Conservation (phyloP, 371 early-diverging fungal genomes). For the Mucor piriformis region DNA sequence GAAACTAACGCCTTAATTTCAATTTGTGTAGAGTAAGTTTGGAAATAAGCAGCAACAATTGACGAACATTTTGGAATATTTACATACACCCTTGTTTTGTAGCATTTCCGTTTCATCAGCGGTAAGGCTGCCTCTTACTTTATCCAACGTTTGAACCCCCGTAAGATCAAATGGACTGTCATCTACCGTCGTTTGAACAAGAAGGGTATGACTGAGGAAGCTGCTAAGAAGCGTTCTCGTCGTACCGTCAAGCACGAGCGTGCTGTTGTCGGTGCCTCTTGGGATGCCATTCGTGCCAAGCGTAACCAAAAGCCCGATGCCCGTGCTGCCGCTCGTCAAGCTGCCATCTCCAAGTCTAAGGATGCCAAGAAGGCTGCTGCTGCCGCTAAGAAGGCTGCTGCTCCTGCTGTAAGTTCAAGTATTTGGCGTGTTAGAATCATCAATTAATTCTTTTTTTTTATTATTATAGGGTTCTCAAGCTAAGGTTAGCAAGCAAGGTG, state of each 20-base stretch:
- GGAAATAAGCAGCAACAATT: not conserved
- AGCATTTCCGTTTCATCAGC: slow-evolving; percentile 95
- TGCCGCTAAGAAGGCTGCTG: slow-evolving; percentile 75
- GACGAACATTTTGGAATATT: not conserved
- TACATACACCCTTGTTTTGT: slow-evolving; percentile 3
- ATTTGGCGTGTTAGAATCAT: not conserved
- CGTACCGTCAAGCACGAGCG: slow-evolving; percentile 95
- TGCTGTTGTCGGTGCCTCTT: slow-evolving; percentile 93
- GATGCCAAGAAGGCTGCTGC: slow-evolving; percentile 82
- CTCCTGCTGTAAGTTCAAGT: slow-evolving; percentile 27
- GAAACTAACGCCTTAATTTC: not conserved
- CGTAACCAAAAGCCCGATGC: slow-evolving; percentile 94
- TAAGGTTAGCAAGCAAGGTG: slow-evolving; percentile 88
- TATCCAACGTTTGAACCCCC: slow-evolving; percentile 93
- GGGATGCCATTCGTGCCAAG: slow-evolving; percentile 95
- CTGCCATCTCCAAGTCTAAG: slow-evolving; percentile 87
- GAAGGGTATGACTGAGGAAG: slow-evolving; percentile 97
- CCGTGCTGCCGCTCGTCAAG: slow-evolving; percentile 89
- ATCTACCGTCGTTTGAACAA: slow-evolving; percentile 98
- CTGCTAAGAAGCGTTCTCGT: slow-evolving; percentile 94
- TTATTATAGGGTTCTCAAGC: slow-evolving; percentile 30
- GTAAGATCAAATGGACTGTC: slow-evolving; percentile 96
- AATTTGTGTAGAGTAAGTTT: slow-evolving; percentile 24
- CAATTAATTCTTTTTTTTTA: not conserved
- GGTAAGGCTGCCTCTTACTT: slow-evolving; percentile 95